Evolutionary conservation across 2,329 filamentous ascomycete species (phyloP).

Genomic region (Cladophialophora psammophila): DNA sequence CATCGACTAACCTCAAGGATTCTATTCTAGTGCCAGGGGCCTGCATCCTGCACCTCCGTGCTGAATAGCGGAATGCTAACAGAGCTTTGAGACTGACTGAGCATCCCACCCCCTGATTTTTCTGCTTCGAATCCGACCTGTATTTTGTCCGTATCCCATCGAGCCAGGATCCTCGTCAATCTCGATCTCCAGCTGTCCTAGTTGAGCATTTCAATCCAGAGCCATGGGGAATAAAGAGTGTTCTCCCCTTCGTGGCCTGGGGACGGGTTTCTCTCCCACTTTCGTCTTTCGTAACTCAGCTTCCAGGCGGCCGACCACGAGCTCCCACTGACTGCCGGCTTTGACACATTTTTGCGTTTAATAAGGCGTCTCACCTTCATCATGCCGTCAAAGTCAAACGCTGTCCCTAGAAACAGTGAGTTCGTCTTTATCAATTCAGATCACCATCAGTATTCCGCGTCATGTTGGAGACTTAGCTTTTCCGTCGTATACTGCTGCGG

Average conservation of each 20-base stretch:
- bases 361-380: not conserved
- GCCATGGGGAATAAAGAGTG: not conserved
- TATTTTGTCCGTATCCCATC: not conserved
- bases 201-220: not conserved
- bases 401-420: conserved; percentile 2
- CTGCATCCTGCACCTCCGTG: not conserved
- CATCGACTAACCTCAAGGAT: too few relatives aligned
- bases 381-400: not conserved
- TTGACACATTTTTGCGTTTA: not conserved
- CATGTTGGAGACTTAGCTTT: not conserved
- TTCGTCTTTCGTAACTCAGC: not conserved
- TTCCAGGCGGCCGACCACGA: too few relatives aligned
- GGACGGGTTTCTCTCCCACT: not conserved
- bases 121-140: not conserved
- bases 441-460: not conserved
- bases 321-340: not conserved
- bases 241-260: not conserved
- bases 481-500: not conserved
- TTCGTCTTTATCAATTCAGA: not conserved
- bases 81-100: not conserved
- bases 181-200: not conserved
- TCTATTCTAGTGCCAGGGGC: not conserved
- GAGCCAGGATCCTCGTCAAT: not conserved
- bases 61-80: not conserved
- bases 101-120: not conserved